Percentiles rank a stretch among this genome's conserved stretches.
Conservation (phyloP, 495 filamentous ascomycete species). For the Hypoxylon trugodes region DNA sequence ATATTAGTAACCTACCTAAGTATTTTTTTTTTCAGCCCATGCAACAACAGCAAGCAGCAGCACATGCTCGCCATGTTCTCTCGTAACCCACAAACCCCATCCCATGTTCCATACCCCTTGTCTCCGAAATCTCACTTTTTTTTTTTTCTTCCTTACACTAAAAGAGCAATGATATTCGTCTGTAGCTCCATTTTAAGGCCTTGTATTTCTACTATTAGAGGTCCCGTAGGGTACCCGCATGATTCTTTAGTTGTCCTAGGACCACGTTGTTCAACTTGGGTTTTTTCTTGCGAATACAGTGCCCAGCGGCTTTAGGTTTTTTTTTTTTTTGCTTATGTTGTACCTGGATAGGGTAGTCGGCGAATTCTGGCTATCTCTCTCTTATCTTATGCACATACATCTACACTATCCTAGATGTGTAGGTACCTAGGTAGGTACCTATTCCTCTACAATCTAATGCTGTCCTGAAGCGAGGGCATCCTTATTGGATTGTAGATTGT, state of each 20-base stretch:
- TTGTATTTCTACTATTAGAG: conserved; percentile 21
- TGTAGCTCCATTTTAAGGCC: conserved; percentile 30
- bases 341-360: not conserved
- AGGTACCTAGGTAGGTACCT: not conserved
- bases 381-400: not conserved
- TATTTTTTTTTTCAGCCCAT: conserved; percentile 12
- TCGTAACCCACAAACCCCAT: conserved; percentile 32
- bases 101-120: conserved; percentile 23
- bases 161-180: conserved; percentile 35
- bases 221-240: conserved; percentile 36
- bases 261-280: conserved; percentile 28
- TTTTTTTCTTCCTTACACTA: conserved; percentile 9
- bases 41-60: conserved; percentile 19
- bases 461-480: conserved; percentile 1
- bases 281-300: not conserved
- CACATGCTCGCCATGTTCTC: conserved; percentile 41
- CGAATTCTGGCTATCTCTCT: not conserved
- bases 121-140: conserved; percentile 37
- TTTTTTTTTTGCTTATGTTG: not conserved
- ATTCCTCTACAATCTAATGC: conserved; percentile 1
- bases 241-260: conserved; percentile 14
- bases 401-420: not conserved
- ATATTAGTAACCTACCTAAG: conserved; percentile 9
- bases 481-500: conserved; percentile 26
- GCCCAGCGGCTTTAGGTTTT: not conserved